Percentiles rank a stretch among this genome's conserved stretches.
These are phyloP conservation scores for Dipteronia sinensis DNA, from an alignment of 345 rosid species.

Conservation along the genomic window DNA sequence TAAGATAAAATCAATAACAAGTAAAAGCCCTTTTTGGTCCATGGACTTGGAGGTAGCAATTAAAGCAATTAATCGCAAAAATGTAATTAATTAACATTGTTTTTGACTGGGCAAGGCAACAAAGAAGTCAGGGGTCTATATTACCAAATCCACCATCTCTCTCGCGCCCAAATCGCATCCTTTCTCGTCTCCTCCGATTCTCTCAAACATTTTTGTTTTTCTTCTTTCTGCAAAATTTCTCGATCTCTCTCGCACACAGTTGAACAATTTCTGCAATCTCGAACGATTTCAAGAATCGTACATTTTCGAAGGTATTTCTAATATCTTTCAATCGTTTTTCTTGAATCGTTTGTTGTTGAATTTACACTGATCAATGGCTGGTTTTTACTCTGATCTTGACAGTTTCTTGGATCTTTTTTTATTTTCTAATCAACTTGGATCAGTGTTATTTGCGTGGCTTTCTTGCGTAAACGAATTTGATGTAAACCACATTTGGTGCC, in stretches of 20 bases:
- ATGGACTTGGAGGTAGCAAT: not conserved
- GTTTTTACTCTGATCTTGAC: conserved; percentile 26
- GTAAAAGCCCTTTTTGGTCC: not conserved
- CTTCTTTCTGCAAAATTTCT: conserved; percentile 20
- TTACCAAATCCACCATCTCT: conserved; percentile 36
- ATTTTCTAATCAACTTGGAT: conserved; percentile 13
- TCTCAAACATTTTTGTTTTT: conserved; percentile 13
- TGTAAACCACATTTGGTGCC: not conserved
- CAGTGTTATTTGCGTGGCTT: not conserved
- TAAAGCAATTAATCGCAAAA: not conserved
- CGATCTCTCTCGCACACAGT: not conserved
- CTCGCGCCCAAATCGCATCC: conserved; percentile 61
- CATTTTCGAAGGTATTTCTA: not conserved
- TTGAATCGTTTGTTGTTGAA: not conserved
- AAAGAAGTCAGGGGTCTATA: conserved; percentile 12
- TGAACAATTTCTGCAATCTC: not conserved
- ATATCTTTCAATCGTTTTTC: not conserved
- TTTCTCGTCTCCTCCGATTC: conserved; percentile 53
- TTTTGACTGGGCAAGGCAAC: conserved; percentile 32
- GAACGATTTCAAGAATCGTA: not conserved
- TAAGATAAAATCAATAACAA: not conserved
- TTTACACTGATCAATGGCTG: conserved; percentile 3
- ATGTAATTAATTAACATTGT: not conserved
- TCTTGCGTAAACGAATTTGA: not conserved
- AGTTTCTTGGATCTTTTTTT: not conserved